Evolutionary conservation across 1,284 basidiomycete genomes (phyloP).

Genomic region (Moesziomyces sp.): DNA sequence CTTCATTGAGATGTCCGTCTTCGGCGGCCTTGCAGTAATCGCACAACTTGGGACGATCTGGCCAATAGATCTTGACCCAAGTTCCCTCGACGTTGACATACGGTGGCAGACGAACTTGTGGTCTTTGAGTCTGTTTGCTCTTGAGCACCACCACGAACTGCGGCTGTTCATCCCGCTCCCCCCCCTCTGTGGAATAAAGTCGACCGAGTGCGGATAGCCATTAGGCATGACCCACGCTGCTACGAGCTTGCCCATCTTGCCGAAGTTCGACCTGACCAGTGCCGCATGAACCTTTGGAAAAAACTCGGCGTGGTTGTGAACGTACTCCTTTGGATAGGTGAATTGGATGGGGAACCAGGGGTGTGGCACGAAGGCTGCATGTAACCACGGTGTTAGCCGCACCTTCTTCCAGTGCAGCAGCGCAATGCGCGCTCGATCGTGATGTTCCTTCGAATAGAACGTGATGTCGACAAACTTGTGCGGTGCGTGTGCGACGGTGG

Average conservation of each 20-base stretch:
- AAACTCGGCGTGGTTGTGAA: not conserved
- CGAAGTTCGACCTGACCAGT: not conserved
- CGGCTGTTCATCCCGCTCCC: not conserved
- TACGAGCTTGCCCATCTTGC: not conserved
- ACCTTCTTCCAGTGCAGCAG: not conserved
- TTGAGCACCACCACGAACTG: conserved; percentile 3
- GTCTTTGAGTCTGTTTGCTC: too few species aligned
- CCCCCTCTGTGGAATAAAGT: not conserved
- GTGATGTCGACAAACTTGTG: conserved; percentile 12
- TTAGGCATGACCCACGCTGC: not conserved
- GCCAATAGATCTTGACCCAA: conserved; percentile 4
- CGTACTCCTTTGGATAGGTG: not conserved
- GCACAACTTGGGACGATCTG: not conserved
- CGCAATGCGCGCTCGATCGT: not conserved
- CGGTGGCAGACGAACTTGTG: too few species aligned
- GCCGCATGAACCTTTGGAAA: not conserved
- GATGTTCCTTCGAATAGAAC: not conserved
- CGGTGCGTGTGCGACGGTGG: not conserved
- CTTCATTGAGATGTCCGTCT: not conserved
- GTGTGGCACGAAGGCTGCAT: conserved; percentile 6
- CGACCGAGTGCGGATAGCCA: conserved; percentile 6
- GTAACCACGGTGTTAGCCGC: not conserved
- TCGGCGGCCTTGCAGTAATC: conserved; percentile 2
- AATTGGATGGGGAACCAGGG: conserved; percentile 7
- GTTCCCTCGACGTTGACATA: too few species aligned